Evolutionary conservation across 129 eudicot species (phyloP).

Genomic region (Apium graveolens): DNA sequence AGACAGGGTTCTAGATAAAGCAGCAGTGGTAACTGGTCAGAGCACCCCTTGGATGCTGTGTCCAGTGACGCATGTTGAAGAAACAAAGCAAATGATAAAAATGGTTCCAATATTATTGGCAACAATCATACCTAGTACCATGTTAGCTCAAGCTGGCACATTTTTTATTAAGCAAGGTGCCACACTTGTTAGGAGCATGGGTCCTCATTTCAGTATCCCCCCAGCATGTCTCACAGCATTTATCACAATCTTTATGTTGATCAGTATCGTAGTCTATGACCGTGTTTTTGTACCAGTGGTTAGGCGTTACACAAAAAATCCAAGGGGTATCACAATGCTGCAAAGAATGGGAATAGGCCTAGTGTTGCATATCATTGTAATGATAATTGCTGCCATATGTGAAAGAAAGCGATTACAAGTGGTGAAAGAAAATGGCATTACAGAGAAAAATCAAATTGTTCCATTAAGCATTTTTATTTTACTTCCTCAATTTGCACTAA

Average conservation of each 20-base stretch:
- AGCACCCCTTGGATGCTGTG: conserved; percentile 36
- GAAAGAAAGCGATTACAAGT: conserved; percentile 45
- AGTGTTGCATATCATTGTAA: conserved; percentile 33
- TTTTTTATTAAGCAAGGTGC: conserved; percentile 66
- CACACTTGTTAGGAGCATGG: conserved; percentile 40
- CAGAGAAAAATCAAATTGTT: conserved; percentile 27
- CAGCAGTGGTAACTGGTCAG: conserved; percentile 30
- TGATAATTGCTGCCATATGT: conserved; percentile 31
- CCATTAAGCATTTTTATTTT: conserved; percentile 59
- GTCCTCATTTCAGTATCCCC: conserved; percentile 50
- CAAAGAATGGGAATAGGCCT: conserved; percentile 64
- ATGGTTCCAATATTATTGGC: conserved; percentile 49
- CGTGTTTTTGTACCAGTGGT: conserved; percentile 40
- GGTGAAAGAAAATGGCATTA: conserved; percentile 29
- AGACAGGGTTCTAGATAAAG: conserved; percentile 48
- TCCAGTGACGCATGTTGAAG: conserved; percentile 62
- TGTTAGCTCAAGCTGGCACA: conserved; percentile 41
- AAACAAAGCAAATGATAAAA: conserved; percentile 58
- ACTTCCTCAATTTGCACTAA: conserved; percentile 49
- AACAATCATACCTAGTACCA: conserved; percentile 43
- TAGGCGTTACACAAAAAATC: conserved; percentile 46
- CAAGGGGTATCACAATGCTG: conserved; percentile 55
- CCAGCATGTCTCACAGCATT: conserved; percentile 56
- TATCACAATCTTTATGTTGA: conserved; percentile 47
- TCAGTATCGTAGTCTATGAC: conserved; percentile 41